phyloP scores from a whole-genome alignment of 768 basidiomycete species.

The Strobilomyces confusus region DNA sequence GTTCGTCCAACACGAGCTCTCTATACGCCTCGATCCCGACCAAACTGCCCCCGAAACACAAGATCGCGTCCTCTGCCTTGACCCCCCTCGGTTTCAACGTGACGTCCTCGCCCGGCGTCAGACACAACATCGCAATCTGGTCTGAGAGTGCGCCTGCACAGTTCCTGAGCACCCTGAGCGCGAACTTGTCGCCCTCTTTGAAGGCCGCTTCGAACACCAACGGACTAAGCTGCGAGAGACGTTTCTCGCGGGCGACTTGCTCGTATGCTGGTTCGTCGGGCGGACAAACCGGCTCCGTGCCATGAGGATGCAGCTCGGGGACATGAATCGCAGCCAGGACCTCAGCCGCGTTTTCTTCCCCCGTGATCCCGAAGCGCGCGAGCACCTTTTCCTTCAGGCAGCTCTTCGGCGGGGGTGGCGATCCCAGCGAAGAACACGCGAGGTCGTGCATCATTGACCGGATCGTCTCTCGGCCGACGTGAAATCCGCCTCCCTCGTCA shows the following conservation, averaged over 20 bases:
- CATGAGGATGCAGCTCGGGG: constrained; percentile 44
- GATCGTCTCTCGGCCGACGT: constrained; percentile 72
- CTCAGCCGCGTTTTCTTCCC: constrained; percentile 48
- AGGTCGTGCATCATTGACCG: constrained; percentile 60
- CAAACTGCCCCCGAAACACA: constrained; percentile 80
- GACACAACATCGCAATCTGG: constrained; percentile 49
- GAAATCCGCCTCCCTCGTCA: constrained; percentile 80
- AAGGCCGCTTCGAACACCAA: constrained; percentile 79
- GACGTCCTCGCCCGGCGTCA: constrained; percentile 36
- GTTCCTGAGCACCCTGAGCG: constrained; percentile 50
- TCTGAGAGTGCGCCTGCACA: constrained; percentile 54
- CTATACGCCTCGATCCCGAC: constrained; percentile 61
- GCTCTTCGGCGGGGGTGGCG: constrained; percentile 15
- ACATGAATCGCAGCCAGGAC: constrained; percentile 61
- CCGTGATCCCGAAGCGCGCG: constrained; percentile 49
- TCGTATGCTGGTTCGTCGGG: constrained; percentile 22
- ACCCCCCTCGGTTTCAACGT: constrained; percentile 36
- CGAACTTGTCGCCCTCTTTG: constrained; percentile 61
- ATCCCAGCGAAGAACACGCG: constrained; percentile 44
- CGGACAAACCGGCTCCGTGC: neutral
- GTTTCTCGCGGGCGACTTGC: constrained; percentile 56
- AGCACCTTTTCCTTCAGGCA: constrained; percentile 47
- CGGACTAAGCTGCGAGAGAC: constrained; percentile 69
- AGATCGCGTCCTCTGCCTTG: constrained; percentile 50
- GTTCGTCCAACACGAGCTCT: constrained; percentile 48